Evolutionary conservation across 2,329 filamentous ascomycete genomes (phyloP).

Genomic region (Neurospora crassa): DNA sequence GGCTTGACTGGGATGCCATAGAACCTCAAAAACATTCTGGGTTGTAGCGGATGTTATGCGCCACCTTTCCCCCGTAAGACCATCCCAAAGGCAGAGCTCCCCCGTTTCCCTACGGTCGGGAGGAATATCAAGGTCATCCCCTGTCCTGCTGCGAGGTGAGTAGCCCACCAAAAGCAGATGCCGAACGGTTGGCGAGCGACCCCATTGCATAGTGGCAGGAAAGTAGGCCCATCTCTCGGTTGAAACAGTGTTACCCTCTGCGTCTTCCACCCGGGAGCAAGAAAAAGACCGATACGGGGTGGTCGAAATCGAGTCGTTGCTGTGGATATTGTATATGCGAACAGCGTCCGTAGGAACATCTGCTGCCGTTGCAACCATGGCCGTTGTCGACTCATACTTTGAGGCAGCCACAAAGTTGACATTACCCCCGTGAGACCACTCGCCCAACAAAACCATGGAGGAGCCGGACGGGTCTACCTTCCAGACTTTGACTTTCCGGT

Average conservation of each 20-base stretch:
- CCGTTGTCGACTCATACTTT: constrained; percentile 27
- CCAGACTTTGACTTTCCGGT: constrained; percentile 53
- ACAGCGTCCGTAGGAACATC: constrained; percentile 46
- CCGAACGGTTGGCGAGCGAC: constrained; percentile 30
- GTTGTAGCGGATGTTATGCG: constrained; percentile 40
- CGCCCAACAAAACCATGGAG: constrained; percentile 35
- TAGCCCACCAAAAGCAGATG: constrained; percentile 53
- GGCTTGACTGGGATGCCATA: constrained; percentile 48
- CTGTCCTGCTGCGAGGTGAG: constrained; percentile 45
- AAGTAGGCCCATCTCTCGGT: constrained; percentile 50
- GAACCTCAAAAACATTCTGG: constrained; percentile 55
- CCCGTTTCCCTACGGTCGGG: constrained; percentile 47
- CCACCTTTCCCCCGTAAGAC: constrained; percentile 31
- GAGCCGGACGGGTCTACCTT: constrained; percentile 27
- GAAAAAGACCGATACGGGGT: constrained; percentile 32
- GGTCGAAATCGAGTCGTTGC: constrained; percentile 22
- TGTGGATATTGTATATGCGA: constrained; percentile 42
- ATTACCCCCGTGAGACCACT: constrained; percentile 47
- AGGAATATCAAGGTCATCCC: constrained; percentile 48
- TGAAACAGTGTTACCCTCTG: constrained; percentile 20
- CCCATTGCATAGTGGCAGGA: constrained; percentile 56
- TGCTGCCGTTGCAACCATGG: constrained; percentile 48
- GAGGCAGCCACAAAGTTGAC: constrained; percentile 55
- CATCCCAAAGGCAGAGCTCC: constrained; percentile 52
- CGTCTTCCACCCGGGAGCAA: constrained; percentile 26